phyloP scores from a whole-genome alignment of 176 grass and related monocot genomes.

The Musa acuminata region DNA sequence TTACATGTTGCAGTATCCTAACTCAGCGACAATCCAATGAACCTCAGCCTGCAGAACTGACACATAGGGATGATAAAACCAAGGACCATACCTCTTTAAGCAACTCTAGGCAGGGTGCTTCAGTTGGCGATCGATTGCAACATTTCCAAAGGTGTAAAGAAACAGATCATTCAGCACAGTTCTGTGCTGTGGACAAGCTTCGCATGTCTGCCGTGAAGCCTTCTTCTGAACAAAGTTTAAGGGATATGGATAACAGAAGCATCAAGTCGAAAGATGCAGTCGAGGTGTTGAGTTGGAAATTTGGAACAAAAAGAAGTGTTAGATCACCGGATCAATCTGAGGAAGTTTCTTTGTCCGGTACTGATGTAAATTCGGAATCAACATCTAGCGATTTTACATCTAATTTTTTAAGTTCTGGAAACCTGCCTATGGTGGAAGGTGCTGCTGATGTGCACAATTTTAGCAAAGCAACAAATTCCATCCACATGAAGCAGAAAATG shows the following conservation, averaged over 20 bases:
- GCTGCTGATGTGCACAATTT: slow-evolving; percentile 15
- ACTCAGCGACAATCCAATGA: slow-evolving; percentile 28
- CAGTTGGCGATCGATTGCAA: slow-evolving; percentile 14
- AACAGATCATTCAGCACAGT: slow-evolving; percentile 56
- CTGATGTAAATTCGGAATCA: slow-evolving; percentile 22
- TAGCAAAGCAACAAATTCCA: slow-evolving; percentile 1
- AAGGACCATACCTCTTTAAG: slow-evolving; percentile 23
- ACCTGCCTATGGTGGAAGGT: slow-evolving; percentile 7
- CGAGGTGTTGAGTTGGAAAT: slow-evolving; percentile 16
- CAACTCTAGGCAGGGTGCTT: slow-evolving; percentile 32
- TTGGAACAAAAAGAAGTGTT: slow-evolving; percentile 18
- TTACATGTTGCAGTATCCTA: slow-evolving; percentile 36
- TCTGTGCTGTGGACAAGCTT: slow-evolving; percentile 45
- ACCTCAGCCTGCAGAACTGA: slow-evolving; percentile 27
- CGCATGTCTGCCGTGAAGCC: slow-evolving; percentile 44
- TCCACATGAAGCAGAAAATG: slow-evolving; percentile 19
- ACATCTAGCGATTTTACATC: slow-evolving; percentile 24
- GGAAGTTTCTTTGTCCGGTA: slow-evolving; percentile 21
- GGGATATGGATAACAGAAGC: slow-evolving; percentile 31
- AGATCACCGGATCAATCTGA: slow-evolving; percentile 31
- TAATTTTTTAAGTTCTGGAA: slow-evolving; percentile 19
- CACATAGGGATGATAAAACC: slow-evolving; percentile 32
- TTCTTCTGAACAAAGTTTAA: slow-evolving; percentile 44
- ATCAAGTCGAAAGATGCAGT: slow-evolving; percentile 21
- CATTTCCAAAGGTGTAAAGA: slow-evolving; percentile 74